Conservation (phyloP, 2,329 filamentous ascomycete genomes). For the Huntiella savannae region DNA sequence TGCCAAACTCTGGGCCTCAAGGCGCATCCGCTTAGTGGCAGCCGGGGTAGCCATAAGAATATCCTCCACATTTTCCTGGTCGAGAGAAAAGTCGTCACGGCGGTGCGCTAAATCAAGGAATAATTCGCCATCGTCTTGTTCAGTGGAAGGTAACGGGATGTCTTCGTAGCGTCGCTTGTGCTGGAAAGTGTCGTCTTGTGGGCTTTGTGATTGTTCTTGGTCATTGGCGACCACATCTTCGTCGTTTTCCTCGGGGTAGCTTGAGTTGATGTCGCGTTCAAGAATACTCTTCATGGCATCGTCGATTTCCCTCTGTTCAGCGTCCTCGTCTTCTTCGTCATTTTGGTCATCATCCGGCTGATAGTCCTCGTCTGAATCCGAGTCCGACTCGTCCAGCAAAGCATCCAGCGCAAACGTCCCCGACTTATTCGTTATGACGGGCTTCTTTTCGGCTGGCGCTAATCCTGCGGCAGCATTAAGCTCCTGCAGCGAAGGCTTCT, state of each 20-base stretch:
- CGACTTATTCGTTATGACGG: conserved; percentile 4
- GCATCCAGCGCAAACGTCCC: conserved; percentile 14
- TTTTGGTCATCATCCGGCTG: conserved; percentile 18
- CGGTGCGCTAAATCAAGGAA: conserved; percentile 30
- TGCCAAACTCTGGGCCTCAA: conserved; percentile 36
- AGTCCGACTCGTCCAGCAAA: conserved; percentile 7
- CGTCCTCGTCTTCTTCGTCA: conserved; percentile 19
- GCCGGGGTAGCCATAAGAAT: conserved; percentile 34
- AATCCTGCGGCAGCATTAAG: too few relatives aligned
- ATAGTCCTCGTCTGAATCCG: conserved; percentile 15
- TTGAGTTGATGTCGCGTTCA: conserved; percentile 11
- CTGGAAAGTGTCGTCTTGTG: background rate
- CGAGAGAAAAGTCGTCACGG: conserved; percentile 22
- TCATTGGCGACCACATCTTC: conserved; percentile 14
- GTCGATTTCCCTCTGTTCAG: conserved; percentile 18
- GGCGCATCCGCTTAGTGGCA: conserved; percentile 31
- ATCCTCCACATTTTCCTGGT: conserved; percentile 11
- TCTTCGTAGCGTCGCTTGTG: background rate
- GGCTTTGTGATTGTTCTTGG: conserved; percentile 7
- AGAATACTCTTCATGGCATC: conserved; percentile 12
- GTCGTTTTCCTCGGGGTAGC: conserved; percentile 4
- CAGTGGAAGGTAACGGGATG: conserved; percentile 17
- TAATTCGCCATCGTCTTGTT: conserved; percentile 24
- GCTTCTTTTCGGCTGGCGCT: background rate
- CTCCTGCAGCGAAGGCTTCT: background rate